A percentile compares a stretch with the other conserved stretches of the same genome.
These are phyloP conservation scores for Gymnopilus dilepis DNA, from an alignment of 768 basidiomycete genomes.

Conservation along the genomic window DNA sequence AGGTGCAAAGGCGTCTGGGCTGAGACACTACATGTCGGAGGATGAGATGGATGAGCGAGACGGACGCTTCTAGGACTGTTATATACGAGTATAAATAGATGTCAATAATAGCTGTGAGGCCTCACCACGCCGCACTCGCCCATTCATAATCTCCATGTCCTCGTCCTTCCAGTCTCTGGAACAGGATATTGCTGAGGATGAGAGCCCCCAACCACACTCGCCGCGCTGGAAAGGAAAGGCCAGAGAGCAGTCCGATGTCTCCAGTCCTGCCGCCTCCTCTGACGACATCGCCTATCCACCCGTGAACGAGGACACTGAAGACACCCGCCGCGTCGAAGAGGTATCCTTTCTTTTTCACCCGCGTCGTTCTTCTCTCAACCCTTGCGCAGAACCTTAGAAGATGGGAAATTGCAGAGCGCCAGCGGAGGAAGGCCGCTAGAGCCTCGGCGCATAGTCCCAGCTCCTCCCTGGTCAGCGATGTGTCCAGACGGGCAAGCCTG, in stretches of 20 bases:
- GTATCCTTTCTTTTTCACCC: slow-evolving; percentile 40
- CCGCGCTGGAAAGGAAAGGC: slow-evolving; percentile 38
- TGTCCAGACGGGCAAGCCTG: slow-evolving; percentile 62
- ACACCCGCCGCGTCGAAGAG: slow-evolving; percentile 75
- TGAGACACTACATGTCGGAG: slow-evolving; percentile 58
- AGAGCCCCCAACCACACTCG: slow-evolving; percentile 26
- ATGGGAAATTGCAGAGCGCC: slow-evolving; percentile 82
- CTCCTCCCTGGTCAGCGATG: slow-evolving; percentile 58
- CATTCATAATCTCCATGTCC: slow-evolving; percentile 9
- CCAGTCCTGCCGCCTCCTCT: slow-evolving; percentile 29
- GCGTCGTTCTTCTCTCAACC: slow-evolving; percentile 7
- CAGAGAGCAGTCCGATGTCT: slow-evolving; percentile 33
- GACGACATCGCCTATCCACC: slow-evolving; percentile 63
- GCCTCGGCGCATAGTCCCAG: slow-evolving; percentile 46
- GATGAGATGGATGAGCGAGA: slow-evolving; percentile 50
- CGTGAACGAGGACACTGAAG: slow-evolving; percentile 64
- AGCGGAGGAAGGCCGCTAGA: slow-evolving; percentile 73
- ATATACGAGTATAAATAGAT: slow-evolving; percentile 3
- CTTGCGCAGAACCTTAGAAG: slow-evolving; percentile 65
- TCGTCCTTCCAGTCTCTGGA: slow-evolving; percentile 1
- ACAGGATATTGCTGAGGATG: slow-evolving; percentile 13
- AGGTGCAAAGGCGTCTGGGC: slow-evolving; percentile 57
- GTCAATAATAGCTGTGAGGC: not conserved
- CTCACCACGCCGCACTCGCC: not conserved
- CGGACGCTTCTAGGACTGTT: slow-evolving; percentile 41